Conservation (phyloP, 1,139 yeast genomes). For the Yamadazyma triangularis region DNA sequence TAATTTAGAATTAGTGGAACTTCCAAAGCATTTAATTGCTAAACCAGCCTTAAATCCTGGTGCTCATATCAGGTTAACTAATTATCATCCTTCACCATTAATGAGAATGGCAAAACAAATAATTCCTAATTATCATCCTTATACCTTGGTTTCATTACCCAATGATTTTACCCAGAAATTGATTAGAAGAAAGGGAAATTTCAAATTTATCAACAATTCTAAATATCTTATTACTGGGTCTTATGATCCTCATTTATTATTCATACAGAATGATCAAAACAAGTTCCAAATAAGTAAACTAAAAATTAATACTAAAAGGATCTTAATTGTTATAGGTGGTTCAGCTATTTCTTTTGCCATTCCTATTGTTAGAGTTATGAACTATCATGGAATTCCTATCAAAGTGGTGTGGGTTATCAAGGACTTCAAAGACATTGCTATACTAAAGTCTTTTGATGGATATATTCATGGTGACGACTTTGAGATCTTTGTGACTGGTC, state of each 20-base stretch:
- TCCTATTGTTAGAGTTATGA: slow-evolving; percentile 72
- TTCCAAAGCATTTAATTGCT: slow-evolving; percentile 39
- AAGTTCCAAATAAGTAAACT: slow-evolving; percentile 34
- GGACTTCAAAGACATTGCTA: slow-evolving; percentile 70
- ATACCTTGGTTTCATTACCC: slow-evolving; percentile 73
- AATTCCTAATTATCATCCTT: slow-evolving; percentile 71
- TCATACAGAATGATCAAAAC: slow-evolving; percentile 17
- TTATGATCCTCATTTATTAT: slow-evolving; percentile 56
- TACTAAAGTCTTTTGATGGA: slow-evolving; percentile 60
- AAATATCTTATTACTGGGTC: slow-evolving; percentile 71
- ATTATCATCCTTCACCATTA: slow-evolving; percentile 27
- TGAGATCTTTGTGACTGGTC: slow-evolving; percentile 70
- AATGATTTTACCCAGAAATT: slow-evolving; percentile 45
- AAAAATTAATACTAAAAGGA: slow-evolving; percentile 39
- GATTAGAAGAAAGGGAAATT: slow-evolving; percentile 63
- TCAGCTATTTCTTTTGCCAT: slow-evolving; percentile 77
- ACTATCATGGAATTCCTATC: slow-evolving; percentile 71
- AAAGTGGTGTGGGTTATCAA: slow-evolving; percentile 86
- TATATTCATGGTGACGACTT: slow-evolving; percentile 62
- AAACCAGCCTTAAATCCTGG: slow-evolving; percentile 42
- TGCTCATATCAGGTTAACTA: slow-evolving; percentile 49
- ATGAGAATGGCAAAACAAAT: slow-evolving; percentile 49
- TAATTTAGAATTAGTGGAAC: slow-evolving; percentile 40
- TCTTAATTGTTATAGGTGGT: slow-evolving; percentile 70
- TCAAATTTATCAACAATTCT: slow-evolving; percentile 46